A percentile compares a stretch with the other conserved stretches of the same genome.
These are phyloP conservation scores for Achaetomiella virescens DNA, from an alignment of 495 filamentous ascomycete genomes.

Conservation along the genomic window DNA sequence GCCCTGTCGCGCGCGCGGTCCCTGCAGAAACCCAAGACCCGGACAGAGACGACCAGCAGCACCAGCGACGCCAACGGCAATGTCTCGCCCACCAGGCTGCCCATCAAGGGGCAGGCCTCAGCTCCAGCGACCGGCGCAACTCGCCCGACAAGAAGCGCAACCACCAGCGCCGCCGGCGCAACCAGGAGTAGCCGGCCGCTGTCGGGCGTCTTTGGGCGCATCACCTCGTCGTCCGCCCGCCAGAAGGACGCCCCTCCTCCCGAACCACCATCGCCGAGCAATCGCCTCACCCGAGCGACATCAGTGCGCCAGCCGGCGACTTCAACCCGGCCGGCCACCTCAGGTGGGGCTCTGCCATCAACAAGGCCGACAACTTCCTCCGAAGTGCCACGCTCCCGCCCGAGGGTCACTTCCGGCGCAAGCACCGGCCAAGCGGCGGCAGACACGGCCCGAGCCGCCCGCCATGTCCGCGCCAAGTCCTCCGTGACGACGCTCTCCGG, in stretches of 20 bases:
- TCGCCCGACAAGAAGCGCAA: conserved; percentile 7
- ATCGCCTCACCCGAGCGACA: not conserved
- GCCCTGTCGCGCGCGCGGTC: conserved; percentile 40
- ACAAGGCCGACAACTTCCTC: conserved; percentile 23
- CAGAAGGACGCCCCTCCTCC: not conserved
- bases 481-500: conserved; percentile 38
- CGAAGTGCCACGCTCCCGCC: conserved; percentile 7
- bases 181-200: conserved; percentile 10
- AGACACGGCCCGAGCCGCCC: not conserved
- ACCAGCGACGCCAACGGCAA: conserved; percentile 15
- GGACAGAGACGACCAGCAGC: conserved; percentile 12
- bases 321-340: conserved; percentile 17
- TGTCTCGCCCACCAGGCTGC: conserved; percentile 44
- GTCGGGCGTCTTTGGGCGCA: conserved; percentile 12
- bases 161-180: not conserved
- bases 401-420: conserved; percentile 10
- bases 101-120: conserved; percentile 30
- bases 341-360: conserved; percentile 1
- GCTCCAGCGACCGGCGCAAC: conserved; percentile 19
- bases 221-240: conserved; percentile 5
- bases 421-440: not conserved
- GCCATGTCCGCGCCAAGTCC: conserved; percentile 32
- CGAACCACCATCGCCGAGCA: not conserved
- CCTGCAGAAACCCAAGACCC: conserved; percentile 33
- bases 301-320: conserved; percentile 2